Base-by-base conservation (phyloP, 2,329 filamentous ascomycete species). In the Phoma herbarum region DNA sequence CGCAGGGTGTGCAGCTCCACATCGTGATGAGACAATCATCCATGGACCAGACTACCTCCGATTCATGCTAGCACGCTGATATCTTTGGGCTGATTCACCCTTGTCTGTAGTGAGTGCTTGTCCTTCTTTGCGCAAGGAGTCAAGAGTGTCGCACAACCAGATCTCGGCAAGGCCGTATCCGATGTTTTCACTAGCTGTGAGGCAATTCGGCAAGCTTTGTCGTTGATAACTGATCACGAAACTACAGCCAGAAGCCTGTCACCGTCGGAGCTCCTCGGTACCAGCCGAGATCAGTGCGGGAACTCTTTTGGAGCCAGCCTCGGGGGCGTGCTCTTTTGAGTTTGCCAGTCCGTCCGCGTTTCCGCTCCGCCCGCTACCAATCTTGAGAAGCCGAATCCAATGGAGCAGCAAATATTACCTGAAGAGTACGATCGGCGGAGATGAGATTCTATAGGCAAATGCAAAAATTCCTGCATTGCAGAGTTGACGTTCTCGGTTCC, bases 251-350 rank as follows among this genome's bases (percentile, higher is more conserved):
- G 20, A 8, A 49, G 52, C 48, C 41, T 60, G 39, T 49, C 56
- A 25, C 49, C 35, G 48, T 59, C 61, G 57, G 55, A 63, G 54
- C 59, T 44, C 39, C 57, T 68, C 69, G 67, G 69, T 56, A 63
- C 57, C 52, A 60, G 53, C 71, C 71, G 70, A 71, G 41, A 57
- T 63, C 61, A 67, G 61, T 63, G 66, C 65, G 65, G 57, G 67
- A 61, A 66, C 56, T 55, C 46, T 56, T 57, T 60, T 62, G 64
- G 65, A 70, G 70, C 71, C 72, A 74, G 57, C 52, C 55, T 64
- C 62, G 59, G 72, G 72, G 69, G 67, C 71, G 71, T 75, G 73
- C 72, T 65, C 54, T 58, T 67, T 67, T 68, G 57, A 69, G 59
- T 63, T 67, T 60, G 51, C 52, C 42, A 56, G 52, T 54, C 62